Conservation (phyloP, 2,329 filamentous ascomycete species). For the Calcarisporium arbuscula region DNA sequence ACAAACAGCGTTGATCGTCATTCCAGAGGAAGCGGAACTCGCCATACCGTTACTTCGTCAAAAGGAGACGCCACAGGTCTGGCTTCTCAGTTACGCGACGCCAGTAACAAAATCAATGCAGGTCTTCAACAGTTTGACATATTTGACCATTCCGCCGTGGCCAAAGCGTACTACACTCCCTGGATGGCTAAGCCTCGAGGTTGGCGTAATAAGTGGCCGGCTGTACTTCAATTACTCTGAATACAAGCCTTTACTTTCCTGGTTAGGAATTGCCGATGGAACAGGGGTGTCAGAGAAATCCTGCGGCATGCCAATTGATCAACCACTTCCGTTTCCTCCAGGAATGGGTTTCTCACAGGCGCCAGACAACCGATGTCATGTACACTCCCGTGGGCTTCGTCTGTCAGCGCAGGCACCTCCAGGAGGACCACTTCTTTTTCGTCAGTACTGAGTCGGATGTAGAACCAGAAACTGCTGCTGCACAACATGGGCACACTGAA, state of each 20-base stretch:
- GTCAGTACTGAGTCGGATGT: neutral
- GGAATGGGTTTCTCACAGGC: slow-evolving; percentile 48
- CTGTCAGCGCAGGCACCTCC: slow-evolving; percentile 40
- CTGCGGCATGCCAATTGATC: slow-evolving; percentile 2
- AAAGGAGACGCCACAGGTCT: slow-evolving; percentile 17
- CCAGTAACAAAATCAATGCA: slow-evolving; percentile 56
- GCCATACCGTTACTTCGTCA: slow-evolving; percentile 40
- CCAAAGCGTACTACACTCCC: slow-evolving; percentile 36
- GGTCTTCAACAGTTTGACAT: slow-evolving; percentile 48
- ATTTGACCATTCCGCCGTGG: slow-evolving; percentile 44
- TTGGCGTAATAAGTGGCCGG: slow-evolving; percentile 55
- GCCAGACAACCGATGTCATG: slow-evolving; percentile 48
- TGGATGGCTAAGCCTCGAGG: slow-evolving; percentile 47
- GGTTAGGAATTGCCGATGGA: neutral
- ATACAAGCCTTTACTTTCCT: slow-evolving; percentile 23
- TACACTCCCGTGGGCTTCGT: slow-evolving; percentile 55
- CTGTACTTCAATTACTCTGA: slow-evolving; percentile 53
- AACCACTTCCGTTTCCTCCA: slow-evolving; percentile 39
- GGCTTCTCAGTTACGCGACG: slow-evolving; percentile 52
- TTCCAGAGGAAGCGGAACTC: slow-evolving; percentile 55
- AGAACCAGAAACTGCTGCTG: too few species aligned
- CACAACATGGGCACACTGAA: too few species aligned
- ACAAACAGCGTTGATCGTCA: slow-evolving; percentile 48
- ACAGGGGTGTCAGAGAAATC: neutral
- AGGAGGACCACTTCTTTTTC: slow-evolving; percentile 45